phyloP scores from a whole-genome alignment of 1,284 basidiomycete genomes.

The Fomes fomentarius region DNA sequence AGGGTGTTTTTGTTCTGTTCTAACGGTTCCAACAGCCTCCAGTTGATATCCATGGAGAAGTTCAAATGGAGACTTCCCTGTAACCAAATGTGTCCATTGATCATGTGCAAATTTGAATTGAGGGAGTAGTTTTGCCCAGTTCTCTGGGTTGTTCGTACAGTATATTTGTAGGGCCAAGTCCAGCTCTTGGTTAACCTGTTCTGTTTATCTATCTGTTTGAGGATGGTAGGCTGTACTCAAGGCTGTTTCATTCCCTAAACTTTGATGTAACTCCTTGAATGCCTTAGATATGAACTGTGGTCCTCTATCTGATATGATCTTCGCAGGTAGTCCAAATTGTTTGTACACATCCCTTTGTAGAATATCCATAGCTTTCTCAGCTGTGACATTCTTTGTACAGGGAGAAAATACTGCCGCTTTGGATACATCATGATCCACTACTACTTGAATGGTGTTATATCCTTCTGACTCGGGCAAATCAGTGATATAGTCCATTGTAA shows the following conservation, averaged over 20 bases:
- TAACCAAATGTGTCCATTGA: conserved; percentile 27
- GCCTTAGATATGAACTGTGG: conserved; percentile 41
- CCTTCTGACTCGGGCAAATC: too few species aligned
- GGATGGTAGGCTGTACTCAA: conserved; percentile 35
- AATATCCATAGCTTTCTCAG: background rate
- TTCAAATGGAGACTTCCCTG: conserved; percentile 33
- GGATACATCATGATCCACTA: too few species aligned
- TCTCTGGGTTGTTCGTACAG: conserved; percentile 31
- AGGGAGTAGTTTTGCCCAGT: conserved; percentile 36
- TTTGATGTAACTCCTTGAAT: too few species aligned
- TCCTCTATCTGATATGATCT: too few species aligned
- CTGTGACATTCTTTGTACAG: too few species aligned
- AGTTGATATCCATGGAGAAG: conserved; percentile 2
- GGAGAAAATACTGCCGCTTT: too few species aligned
- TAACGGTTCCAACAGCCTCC: too few species aligned
- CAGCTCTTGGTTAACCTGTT: conserved; percentile 36
- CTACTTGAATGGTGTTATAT: too few species aligned
- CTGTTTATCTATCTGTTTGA: conserved; percentile 37
- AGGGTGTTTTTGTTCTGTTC: too few species aligned
- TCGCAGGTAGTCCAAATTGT: background rate
- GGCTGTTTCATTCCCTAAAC: conserved; percentile 24
- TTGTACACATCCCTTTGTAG: background rate
- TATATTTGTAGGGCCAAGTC: conserved; percentile 29
- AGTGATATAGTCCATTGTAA: conserved; percentile 41
- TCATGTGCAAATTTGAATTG: conserved; percentile 32